Percentiles rank a stretch among this genome's conserved stretches.
These are phyloP conservation scores for Pistacia vera DNA, from an alignment of 345 rosid genomes.

Conservation along the genomic window DNA sequence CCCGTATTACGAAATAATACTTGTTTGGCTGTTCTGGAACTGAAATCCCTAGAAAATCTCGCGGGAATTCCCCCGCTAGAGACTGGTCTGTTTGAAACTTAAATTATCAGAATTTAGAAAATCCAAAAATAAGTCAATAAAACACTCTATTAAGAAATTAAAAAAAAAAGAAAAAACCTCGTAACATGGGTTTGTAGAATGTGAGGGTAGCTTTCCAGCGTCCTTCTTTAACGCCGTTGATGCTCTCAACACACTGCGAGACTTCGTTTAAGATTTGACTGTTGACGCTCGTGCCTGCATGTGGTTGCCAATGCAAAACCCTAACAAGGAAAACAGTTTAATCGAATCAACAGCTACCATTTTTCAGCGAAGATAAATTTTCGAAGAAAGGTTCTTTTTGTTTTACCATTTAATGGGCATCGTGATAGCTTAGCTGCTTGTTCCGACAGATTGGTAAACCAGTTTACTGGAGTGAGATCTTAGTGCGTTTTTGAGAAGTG, in stretches of 20 bases:
- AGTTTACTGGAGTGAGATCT: neutral
- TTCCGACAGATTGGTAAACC: neutral
- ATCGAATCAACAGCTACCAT: neutral
- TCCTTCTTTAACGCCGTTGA: constrained; percentile 86
- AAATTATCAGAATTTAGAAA: neutral
- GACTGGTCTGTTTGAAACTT: constrained; percentile 49
- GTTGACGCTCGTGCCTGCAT: constrained; percentile 78
- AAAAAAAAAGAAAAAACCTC: constrained; percentile 34
- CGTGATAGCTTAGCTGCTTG: neutral
- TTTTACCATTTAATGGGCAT: constrained; percentile 58
- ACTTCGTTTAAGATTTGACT: constrained; percentile 86
- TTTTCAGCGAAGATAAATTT: neutral
- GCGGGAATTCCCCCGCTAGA: constrained; percentile 53
- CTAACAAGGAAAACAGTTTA: constrained; percentile 30
- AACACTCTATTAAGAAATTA: neutral
- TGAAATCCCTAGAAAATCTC: constrained; percentile 80
- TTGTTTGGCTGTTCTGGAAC: constrained; percentile 79
- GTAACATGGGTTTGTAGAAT: constrained; percentile 62
- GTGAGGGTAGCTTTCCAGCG: constrained; percentile 88
- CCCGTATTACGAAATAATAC: constrained; percentile 73
- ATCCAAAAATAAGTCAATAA: neutral
- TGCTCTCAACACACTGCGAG: constrained; percentile 78
- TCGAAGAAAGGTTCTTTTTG: neutral
- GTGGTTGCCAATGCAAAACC: constrained; percentile 96
- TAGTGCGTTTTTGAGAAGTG: neutral